These are phyloP conservation scores for Pilasporangium apinafurcum DNA, from an alignment of 352 stramenopile genomes.

Conservation along the genomic window DNA sequence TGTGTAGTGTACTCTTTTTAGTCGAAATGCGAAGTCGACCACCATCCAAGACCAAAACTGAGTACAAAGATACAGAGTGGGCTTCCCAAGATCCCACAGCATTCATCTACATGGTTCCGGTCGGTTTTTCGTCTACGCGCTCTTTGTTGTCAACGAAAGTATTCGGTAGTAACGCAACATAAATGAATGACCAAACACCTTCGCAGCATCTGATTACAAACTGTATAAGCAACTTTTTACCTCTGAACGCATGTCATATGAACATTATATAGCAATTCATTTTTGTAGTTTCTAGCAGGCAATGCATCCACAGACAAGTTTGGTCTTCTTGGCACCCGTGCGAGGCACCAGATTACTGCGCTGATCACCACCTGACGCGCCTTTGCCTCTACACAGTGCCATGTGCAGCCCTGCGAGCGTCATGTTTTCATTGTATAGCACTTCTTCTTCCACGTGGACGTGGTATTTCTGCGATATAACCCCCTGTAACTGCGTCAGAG, in stretches of 20 bases:
- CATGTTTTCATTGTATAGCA: constrained; percentile 89
- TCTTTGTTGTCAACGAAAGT: no score
- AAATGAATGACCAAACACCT: no score
- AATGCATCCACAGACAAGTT: constrained; percentile 71
- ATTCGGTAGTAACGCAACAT: no score
- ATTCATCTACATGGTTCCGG: no score
- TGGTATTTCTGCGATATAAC: constrained; percentile 87
- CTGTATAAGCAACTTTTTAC: neutral
- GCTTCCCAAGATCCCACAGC: no score
- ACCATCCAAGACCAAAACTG: no score
- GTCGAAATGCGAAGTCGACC: no score
- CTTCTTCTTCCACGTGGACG: constrained; percentile 88
- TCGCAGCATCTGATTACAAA: neutral
- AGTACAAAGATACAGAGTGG: no score
- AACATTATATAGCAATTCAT: neutral
- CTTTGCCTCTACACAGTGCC: constrained; percentile 37
- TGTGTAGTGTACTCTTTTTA: no score
- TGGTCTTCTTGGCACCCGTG: constrained; percentile 24
- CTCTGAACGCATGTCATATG: neutral
- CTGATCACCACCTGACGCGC: constrained; percentile 8
- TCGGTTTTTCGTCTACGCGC: no score
- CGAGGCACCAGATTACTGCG: constrained; percentile 16
- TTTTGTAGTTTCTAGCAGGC: constrained; percentile 49
- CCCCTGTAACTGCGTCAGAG: constrained; percentile 93
- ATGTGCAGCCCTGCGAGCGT: constrained; percentile 82